phyloP scores from a whole-genome alignment of 129 eudicot species.

The Lactuca sativa region DNA sequence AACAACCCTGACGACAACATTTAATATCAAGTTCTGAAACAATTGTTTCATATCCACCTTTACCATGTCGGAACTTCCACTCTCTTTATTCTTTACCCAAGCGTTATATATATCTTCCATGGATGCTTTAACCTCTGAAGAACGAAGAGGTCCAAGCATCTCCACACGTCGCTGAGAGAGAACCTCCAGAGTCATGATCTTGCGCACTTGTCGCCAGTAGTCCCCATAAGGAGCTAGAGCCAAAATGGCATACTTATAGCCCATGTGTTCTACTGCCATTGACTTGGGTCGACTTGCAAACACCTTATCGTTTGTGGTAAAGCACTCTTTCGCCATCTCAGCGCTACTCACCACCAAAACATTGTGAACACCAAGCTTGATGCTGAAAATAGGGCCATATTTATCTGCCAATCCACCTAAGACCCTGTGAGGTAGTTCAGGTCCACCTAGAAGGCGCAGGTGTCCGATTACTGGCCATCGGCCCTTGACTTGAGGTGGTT shows the following conservation, averaged over 20 bases:
- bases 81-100: constrained; percentile 11
- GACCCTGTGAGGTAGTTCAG: constrained; percentile 18
- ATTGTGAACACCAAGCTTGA: too few relatives aligned
- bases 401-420: constrained; percentile 25
- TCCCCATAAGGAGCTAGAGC: not conserved
- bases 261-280: too few relatives aligned
- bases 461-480: constrained; percentile 37
- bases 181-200: constrained; percentile 19
- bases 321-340: too few relatives aligned
- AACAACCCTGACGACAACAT: too few relatives aligned
- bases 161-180: constrained; percentile 28
- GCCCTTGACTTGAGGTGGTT: constrained; percentile 25
- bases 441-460: constrained; percentile 21
- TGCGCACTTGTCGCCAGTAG: constrained; percentile 37
- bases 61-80: not conserved
- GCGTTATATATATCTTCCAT: constrained; percentile 5
- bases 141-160: constrained; percentile 19
- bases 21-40: too few relatives aligned
- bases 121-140: constrained; percentile 10
- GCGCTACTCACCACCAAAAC: too few relatives aligned
- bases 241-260: too few relatives aligned
- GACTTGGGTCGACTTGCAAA: too few relatives aligned
- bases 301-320: too few relatives aligned
- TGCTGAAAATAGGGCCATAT: constrained; percentile 29
- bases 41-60: constrained; percentile 17